A percentile compares a stretch with the other conserved stretches of the same genome.
Evolutionary conservation across 257 asterid species (phyloP).

Genomic region (Nicotiana tabacum): DNA sequence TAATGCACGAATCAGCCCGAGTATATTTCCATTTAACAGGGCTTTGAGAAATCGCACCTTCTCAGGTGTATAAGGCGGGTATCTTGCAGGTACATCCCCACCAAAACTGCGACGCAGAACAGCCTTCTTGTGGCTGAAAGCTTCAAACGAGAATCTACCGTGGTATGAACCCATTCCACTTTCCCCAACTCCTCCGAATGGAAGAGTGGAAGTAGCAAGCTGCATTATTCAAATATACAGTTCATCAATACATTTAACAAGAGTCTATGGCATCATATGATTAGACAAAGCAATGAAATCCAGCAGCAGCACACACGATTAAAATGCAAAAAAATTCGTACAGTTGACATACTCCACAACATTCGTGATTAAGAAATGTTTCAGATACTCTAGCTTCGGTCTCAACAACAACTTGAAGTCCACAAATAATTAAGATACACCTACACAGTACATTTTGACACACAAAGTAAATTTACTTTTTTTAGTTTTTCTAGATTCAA

Average conservation of each 20-base stretch:
- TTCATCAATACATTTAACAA: neutral
- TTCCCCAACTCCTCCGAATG: conserved; percentile 94
- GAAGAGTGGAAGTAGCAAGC: conserved; percentile 53
- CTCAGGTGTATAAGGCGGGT: conserved; percentile 70
- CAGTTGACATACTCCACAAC: neutral
- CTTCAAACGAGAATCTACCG: conserved; percentile 79
- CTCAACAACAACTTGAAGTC: neutral
- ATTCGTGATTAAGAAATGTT: neutral
- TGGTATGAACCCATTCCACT: conserved; percentile 97
- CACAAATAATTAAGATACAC: neutral
- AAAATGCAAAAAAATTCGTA: neutral
- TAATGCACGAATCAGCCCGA: conserved; percentile 55
- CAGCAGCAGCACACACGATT: neutral
- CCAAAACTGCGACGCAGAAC: conserved; percentile 58
- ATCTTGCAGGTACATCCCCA: conserved; percentile 73
- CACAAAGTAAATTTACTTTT: neutral
- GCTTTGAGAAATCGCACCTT: conserved; percentile 62
- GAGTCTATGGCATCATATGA: neutral
- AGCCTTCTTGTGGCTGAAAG: conserved; percentile 89
- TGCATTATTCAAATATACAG: conserved; percentile 28
- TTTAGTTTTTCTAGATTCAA: neutral
- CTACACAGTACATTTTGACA: neutral
- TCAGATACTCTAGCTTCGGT: neutral
- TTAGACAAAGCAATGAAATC: neutral
- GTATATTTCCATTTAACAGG: conserved; percentile 46